Evolutionary conservation across 495 filamentous ascomycete species (phyloP).

Genomic region (Chaetomidium leptoderma): DNA sequence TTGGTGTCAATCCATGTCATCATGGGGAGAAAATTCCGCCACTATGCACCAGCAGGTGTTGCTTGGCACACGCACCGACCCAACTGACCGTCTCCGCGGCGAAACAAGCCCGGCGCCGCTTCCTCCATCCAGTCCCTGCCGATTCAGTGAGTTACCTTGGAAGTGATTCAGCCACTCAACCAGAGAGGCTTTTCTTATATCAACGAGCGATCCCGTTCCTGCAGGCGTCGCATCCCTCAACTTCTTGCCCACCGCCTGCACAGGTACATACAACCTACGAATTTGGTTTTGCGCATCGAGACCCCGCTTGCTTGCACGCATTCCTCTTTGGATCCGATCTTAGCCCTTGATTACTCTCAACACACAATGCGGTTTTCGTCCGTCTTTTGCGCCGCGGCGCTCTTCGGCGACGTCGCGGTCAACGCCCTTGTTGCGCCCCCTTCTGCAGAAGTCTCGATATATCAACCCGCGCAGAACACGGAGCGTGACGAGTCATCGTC

Average conservation of each 20-base stretch:
- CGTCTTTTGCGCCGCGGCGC: conserved; percentile 6
- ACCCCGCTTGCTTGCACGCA: neutral
- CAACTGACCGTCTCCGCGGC: neutral
- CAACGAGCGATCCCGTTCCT: no score
- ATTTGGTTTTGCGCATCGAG: neutral
- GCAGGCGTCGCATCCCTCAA: no score
- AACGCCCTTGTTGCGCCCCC: conserved; percentile 14
- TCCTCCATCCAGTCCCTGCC: neutral
- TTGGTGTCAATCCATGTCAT: neutral
- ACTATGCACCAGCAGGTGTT: conserved; percentile 1
- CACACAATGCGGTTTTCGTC: neutral
- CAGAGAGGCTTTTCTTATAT: no score
- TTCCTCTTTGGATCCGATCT: neutral
- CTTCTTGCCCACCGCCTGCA: no score
- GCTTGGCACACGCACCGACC: conserved; percentile 11
- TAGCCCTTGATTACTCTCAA: neutral
- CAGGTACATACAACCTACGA: neutral
- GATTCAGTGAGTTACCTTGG: no score
- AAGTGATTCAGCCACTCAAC: no score
- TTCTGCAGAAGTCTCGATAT: conserved; percentile 22
- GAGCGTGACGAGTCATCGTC: conserved; percentile 22
- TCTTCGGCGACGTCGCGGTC: conserved; percentile 18
- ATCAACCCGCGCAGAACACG: conserved; percentile 20
- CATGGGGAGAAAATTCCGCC: neutral
- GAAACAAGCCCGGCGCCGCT: neutral